Evolutionary conservation across 1,139 yeast species (phyloP), one percentile per base, ranked within the genome.

Genomic region (Taphrina communis): DNA sequence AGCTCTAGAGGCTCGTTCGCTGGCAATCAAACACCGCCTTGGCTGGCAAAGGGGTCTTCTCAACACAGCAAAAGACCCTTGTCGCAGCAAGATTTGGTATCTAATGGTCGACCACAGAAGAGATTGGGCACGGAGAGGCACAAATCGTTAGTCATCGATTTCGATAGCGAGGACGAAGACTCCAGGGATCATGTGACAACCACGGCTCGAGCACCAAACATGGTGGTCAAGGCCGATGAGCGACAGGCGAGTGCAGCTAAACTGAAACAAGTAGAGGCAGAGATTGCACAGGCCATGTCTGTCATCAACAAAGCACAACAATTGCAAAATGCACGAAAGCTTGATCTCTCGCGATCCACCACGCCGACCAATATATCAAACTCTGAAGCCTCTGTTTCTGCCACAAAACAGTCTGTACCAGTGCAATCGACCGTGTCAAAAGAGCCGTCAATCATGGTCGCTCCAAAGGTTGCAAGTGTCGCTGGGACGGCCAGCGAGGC

Each of bases 271-370:
- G 46, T 63, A 14, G 67, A 63, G 42, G 67, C 67, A 12, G 61
- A 55, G n/a, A 63, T 63, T 55, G 67, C 67, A 12, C 46, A 41
- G 52, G 67, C 61, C 25, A 55, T 55, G 61, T 55, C 60, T 3
- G 55, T 44, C 14, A 53, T 63, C 48, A 42, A 42, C 21, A 46
- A 46, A 39, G 59, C 59, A 31, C 61, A 63, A n/a, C 44, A 63
- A 31, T 6, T 58, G 19, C 62, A 58, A 21, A 58, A 58, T 58
- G 53, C 51, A 31, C 42, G 44, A 44, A 58, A 44, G 42, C 12
- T 8, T 14, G 36, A 21, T 11, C 36, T 21, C 8, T 50, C 53
- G 21, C 36, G 36, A 50, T 50, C 38, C 6, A 50, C n/a, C n/a
- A 50, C 53, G 31, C 53, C 53, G 6, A 50, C 53, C 8, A 19